A percentile compares a stretch with the other conserved stretches of the same genome.
These are phyloP conservation scores for Fusarium irregulare DNA, from an alignment of 2,329 filamentous ascomycete genomes.

Conservation along the genomic window DNA sequence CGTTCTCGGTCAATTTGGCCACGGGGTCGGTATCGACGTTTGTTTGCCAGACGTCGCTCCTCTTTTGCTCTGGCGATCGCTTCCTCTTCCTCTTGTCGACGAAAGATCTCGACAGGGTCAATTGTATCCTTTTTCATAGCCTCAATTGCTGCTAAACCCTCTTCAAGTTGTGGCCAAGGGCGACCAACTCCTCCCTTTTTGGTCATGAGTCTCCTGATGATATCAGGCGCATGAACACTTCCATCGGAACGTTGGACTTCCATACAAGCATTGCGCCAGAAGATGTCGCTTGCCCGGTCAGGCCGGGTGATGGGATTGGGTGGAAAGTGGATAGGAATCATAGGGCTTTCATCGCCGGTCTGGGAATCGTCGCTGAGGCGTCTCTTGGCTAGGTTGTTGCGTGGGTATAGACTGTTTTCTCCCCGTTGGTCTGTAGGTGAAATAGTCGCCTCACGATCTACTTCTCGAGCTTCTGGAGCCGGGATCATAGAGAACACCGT, in stretches of 20 bases:
- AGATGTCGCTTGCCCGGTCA: constrained; percentile 1
- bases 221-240: constrained; percentile 29
- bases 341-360: neutral
- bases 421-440: neutral
- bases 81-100: constrained; percentile 30
- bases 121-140: constrained; percentile 36
- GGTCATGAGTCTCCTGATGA: constrained; percentile 39
- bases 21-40: constrained; percentile 40
- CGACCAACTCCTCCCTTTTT: constrained; percentile 34
- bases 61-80: constrained; percentile 30
- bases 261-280: constrained; percentile 39
- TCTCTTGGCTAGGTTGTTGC: neutral
- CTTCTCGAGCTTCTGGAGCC: neutral
- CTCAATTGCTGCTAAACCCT: constrained; percentile 27
- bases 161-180: constrained; percentile 36
- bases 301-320: constrained; percentile 21
- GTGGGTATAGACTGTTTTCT: neutral
- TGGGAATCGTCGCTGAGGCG: constrained; percentile 19
- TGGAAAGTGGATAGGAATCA: constrained; percentile 26
- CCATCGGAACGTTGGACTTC: constrained; percentile 30
- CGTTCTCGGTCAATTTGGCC: constrained; percentile 36
- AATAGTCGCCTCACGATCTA: constrained; percentile 9
- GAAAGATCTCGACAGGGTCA: constrained; percentile 26
- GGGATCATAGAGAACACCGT: neutral
- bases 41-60: constrained; percentile 38